These are phyloP conservation scores for Crucibulum laeve DNA, from an alignment of 768 basidiomycete genomes.

Conservation along the genomic window DNA sequence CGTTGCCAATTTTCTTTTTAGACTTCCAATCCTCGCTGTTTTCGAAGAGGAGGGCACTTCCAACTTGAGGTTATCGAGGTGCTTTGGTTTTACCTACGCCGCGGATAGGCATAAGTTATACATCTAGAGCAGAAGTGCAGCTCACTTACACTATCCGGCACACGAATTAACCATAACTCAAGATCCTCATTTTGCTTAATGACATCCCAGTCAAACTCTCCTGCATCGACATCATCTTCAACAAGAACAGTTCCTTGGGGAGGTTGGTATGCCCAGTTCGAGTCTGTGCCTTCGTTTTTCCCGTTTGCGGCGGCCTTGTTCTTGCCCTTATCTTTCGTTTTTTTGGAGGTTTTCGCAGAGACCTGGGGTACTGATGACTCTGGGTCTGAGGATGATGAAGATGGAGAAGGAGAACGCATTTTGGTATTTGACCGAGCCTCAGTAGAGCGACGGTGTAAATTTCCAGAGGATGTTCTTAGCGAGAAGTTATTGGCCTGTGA, in stretches of 20 bases:
- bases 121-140: background rate
- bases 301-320: slow-evolving; percentile 24
- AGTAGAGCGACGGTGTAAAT: too few species aligned
- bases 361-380: background rate
- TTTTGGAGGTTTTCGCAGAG: slow-evolving; percentile 3
- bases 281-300: slow-evolving; percentile 51
- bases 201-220: slow-evolving; percentile 66
- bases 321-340: slow-evolving; percentile 16
- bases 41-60: slow-evolving; percentile 35
- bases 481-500: background rate
- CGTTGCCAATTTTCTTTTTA: slow-evolving; percentile 48
- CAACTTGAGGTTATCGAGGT: slow-evolving; percentile 50
- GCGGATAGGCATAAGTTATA: background rate
- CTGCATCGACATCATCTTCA: slow-evolving; percentile 41
- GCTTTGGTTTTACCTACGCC: slow-evolving; percentile 58
- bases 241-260: slow-evolving; percentile 47
- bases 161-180: slow-evolving; percentile 69
- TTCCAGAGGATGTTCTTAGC: too few species aligned
- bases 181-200: slow-evolving; percentile 50
- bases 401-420: background rate
- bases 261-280: slow-evolving; percentile 57
- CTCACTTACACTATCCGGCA: slow-evolving; percentile 64
- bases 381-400: background rate
- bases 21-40: slow-evolving; percentile 39
- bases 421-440: too few species aligned